Percentiles rank a stretch among this genome's conserved stretches.
phyloP scores from a whole-genome alignment of 192 early-diverging fungal species.

The Lunasporangiospora selenospora region DNA sequence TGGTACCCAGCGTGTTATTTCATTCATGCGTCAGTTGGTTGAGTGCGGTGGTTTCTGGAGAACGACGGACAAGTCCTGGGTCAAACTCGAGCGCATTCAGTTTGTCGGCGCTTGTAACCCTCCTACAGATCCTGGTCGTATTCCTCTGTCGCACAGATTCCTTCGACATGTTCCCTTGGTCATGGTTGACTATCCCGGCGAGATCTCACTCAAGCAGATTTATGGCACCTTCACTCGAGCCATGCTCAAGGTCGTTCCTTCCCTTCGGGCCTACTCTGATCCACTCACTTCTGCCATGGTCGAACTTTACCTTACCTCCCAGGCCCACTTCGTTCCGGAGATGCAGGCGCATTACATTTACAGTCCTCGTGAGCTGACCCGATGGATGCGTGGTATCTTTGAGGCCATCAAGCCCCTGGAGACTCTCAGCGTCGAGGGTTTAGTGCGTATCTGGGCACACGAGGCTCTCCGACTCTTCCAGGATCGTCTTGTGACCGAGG shows the following conservation, averaged over 20 bases:
- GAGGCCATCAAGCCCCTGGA: constrained; percentile 93
- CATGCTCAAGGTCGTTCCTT: constrained; percentile 92
- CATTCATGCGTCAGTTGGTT: constrained; percentile 93
- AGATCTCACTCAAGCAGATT: constrained; percentile 91
- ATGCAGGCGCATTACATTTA: constrained; percentile 99
- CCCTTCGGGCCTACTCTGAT: constrained; percentile 88
- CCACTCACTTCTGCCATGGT: constrained; percentile 96
- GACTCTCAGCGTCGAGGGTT: constrained; percentile 74
- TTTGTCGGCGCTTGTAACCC: constrained; percentile 99
- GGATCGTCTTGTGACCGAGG: constrained; percentile 90
- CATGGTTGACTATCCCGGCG: constrained; percentile 98
- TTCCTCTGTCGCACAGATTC: constrained; percentile 95
- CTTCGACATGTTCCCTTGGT: constrained; percentile 96
- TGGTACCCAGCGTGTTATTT: constrained; percentile 97
- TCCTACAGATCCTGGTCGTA: constrained; percentile 98
- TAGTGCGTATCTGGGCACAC: constrained; percentile 98
- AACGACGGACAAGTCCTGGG: constrained; percentile 89
- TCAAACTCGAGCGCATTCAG: constrained; percentile 96
- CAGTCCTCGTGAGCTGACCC: constrained; percentile 98
- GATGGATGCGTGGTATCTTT: constrained; percentile 98
- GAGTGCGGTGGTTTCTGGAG: constrained; percentile 98
- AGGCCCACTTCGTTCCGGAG: constrained; percentile 94
- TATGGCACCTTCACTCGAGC: constrained; percentile 94
- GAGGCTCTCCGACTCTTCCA: constrained; percentile 98
- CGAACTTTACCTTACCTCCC: constrained; percentile 91